Conservation (phyloP, 202 grass and related monocot genomes). For the Zoysia matrella region DNA sequence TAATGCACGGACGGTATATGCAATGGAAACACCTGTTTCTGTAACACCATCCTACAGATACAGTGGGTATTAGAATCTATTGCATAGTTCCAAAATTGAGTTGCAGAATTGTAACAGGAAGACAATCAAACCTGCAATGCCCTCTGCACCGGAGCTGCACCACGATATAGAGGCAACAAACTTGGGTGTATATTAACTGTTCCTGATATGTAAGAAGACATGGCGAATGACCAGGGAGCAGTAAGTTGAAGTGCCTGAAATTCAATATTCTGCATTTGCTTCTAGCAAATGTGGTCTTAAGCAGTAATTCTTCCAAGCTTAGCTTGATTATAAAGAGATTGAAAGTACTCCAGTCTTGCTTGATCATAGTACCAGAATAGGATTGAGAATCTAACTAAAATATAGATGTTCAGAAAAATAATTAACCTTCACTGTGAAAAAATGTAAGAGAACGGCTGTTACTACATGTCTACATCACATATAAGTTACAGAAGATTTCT, state of each 20-base stretch:
- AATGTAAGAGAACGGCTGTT: not conserved
- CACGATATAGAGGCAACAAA: conserved; percentile 92
- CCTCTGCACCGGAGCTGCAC: conserved; percentile 98
- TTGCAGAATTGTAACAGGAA: conserved; percentile 4
- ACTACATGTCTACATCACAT: not conserved
- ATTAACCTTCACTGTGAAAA: not conserved
- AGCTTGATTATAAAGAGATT: not conserved
- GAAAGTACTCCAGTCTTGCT: not conserved
- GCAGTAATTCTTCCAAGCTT: conserved; percentile 6
- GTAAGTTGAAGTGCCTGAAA: not conserved
- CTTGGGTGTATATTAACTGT: conserved; percentile 96
- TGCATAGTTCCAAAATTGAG: conserved; percentile 2
- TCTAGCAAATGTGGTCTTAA: conserved; percentile 17
- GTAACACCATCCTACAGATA: conserved; percentile 78
- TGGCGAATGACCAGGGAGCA: conserved; percentile 23
- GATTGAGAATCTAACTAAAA: not conserved
- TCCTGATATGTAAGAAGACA: conserved; percentile 56
- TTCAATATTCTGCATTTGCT: not conserved
- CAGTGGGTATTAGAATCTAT: conserved; percentile 9
- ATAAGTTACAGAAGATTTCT: not conserved
- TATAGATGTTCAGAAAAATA: not conserved
- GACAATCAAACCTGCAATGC: conserved; percentile 80
- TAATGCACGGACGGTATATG: conserved; percentile 82
- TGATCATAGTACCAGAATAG: not conserved
- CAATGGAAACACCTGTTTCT: conserved; percentile 97